Conservation (phyloP, 2,329 filamentous ascomycete species). For the Aspergillus sp. region DNA sequence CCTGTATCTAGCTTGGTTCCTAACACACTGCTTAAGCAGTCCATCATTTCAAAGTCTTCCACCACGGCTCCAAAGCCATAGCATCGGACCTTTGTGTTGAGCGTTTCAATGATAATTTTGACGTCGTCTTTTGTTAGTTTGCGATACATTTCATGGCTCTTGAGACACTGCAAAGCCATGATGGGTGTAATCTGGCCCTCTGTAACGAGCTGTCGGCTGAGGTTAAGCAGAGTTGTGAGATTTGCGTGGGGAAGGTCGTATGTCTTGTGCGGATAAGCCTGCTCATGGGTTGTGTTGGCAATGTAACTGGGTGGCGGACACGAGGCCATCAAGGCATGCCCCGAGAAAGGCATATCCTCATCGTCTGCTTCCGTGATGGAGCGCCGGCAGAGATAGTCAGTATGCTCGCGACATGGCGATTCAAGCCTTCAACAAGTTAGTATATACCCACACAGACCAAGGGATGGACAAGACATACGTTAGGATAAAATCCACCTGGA, state of each 20-base stretch:
- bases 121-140: slow-evolving; percentile 67
- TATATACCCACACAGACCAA: background rate
- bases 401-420: slow-evolving; percentile 40
- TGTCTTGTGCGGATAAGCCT: slow-evolving; percentile 64
- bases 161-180: slow-evolving; percentile 85
- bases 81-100: slow-evolving; percentile 78
- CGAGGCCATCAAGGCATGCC: slow-evolving; percentile 89
- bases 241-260: slow-evolving; percentile 75
- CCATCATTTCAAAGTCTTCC: slow-evolving; percentile 62
- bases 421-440: slow-evolving; percentile 47
- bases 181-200: slow-evolving; percentile 85
- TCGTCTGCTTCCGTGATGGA: slow-evolving; percentile 52
- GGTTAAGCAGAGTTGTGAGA: slow-evolving; percentile 73
- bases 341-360: slow-evolving; percentile 61
- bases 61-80: slow-evolving; percentile 76
- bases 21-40: slow-evolving; percentile 70
- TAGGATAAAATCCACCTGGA: slow-evolving; percentile 45
- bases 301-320: slow-evolving; percentile 71
- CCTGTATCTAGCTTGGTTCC: slow-evolving; percentile 34
- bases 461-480: slow-evolving; percentile 30
- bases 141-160: slow-evolving; percentile 63
- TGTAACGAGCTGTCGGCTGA: slow-evolving; percentile 76
- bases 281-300: slow-evolving; percentile 46
- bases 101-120: slow-evolving; percentile 64
- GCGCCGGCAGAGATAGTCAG: slow-evolving; percentile 91